Evolutionary conservation across 2,329 filamentous ascomycete genomes (phyloP).

Genomic region (Aspergillus oerlinghausenensis): DNA sequence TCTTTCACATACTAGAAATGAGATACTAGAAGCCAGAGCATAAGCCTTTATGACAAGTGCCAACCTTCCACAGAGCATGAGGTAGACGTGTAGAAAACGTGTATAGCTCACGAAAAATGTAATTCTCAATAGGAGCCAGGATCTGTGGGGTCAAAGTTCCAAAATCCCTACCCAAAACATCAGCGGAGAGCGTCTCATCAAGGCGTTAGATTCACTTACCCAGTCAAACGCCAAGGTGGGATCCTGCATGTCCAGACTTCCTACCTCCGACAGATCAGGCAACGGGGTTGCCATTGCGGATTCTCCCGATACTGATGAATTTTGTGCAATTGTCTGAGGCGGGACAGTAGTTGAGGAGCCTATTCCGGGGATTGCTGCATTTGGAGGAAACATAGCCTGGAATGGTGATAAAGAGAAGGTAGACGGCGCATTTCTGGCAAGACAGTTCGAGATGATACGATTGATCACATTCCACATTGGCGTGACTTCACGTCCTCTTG

Average conservation of each 20-base stretch:
- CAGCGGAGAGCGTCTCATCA: neutral
- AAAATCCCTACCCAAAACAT: neutral
- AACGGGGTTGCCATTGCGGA: neutral
- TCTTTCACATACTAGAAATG: no score
- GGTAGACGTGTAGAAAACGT: no score
- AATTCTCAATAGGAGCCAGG: neutral
- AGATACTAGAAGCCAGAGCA: no score
- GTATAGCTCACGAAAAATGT: no score
- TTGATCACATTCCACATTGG: slow-evolving; percentile 3
- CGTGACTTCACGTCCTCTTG: neutral
- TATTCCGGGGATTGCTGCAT: no score
- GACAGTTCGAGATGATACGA: slow-evolving; percentile 2
- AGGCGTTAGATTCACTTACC: neutral
- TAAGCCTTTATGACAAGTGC: no score
- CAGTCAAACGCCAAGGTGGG: neutral
- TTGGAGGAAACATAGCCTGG: no score
- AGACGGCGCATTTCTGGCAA: neutral
- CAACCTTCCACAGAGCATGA: no score
- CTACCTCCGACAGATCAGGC: neutral
- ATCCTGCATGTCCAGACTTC: neutral
- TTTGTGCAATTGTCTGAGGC: neutral
- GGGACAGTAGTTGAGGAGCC: neutral
- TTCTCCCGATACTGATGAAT: neutral
- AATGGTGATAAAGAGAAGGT: neutral
- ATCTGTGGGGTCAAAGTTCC: neutral